Evolutionary conservation across 2,329 filamentous ascomycete genomes (phyloP).

Genomic region (Epichloe gansuensis): DNA sequence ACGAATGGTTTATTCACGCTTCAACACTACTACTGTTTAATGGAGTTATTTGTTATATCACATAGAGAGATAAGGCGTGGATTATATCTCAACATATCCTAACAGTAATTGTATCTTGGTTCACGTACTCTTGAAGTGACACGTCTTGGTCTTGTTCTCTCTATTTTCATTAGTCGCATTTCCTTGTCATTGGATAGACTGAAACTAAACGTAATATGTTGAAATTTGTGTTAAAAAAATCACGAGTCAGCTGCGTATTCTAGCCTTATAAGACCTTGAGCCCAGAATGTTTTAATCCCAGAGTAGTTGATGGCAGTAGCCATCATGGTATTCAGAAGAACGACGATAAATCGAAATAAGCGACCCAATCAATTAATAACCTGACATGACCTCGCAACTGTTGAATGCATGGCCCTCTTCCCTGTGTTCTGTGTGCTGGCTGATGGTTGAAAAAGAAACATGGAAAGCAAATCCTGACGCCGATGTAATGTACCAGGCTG

Average conservation of each 20-base stretch:
- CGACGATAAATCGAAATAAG: neutral
- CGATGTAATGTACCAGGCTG: neutral
- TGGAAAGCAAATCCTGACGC: neutral
- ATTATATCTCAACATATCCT: too few species aligned
- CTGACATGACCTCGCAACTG: slow-evolving; percentile 7
- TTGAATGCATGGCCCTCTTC: slow-evolving; percentile 19
- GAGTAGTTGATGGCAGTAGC: slow-evolving; percentile 3
- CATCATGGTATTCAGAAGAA: slow-evolving; percentile 6
- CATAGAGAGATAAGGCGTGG: neutral
- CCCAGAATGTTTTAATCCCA: slow-evolving; percentile 12
- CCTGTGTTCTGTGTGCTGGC: neutral
- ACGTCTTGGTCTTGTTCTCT: too few species aligned
- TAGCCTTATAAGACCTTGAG: slow-evolving; percentile 10
- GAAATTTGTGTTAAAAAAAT: neutral
- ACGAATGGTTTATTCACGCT: too few species aligned
- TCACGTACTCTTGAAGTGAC: too few species aligned
- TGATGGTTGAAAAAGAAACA: too few species aligned
- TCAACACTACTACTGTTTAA: slow-evolving; percentile 2
- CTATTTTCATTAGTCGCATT: too few species aligned
- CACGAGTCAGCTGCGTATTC: neutral
- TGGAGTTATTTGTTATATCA: neutral
- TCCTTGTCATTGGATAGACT: neutral
- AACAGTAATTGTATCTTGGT: too few species aligned
- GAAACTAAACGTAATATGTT: neutral
- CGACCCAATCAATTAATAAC: neutral